Base-by-base conservation (phyloP, 352 stramenopile species). In the Plasmopara halstedii region DNA sequence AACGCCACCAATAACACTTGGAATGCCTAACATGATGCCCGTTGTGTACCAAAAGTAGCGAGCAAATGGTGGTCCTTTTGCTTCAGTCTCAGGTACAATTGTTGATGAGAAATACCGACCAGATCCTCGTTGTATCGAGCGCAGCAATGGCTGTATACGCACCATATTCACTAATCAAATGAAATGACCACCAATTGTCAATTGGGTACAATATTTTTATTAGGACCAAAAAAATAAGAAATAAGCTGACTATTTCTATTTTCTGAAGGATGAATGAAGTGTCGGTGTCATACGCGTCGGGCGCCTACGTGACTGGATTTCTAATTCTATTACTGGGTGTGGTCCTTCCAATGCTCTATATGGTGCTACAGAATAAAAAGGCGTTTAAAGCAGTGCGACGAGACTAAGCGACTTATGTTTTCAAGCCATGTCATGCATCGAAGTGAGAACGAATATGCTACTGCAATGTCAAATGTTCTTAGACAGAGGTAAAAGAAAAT, bases 311-410 rank as follows among this genome's bases (percentile, higher is more conserved):
- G 42, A 58, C 62, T 39, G 80, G 80, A 0, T 67, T 92, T 26
- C 27, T 79, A 45, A 79, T 92, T 33, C 63, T 92, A 46, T 29
- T 81, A 32, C 54, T 64, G 11, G 81, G 77, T 27, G 81, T 92
- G 48, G 43, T 92, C 27, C 41, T 86, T 36, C 77, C 77, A 4
- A 84, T 92, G 64, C 52, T 82, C 4, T 92, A 92, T 64, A 92
- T 92, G 77, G 78, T 86, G 29, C 42, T 89, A 23, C 81, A 92
- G 57, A 92, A 92, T 62, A 84, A 82, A 59, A 92, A 92, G 61
- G 78, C 78, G 1, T 92, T 92, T 64, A 85, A 84, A 61, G 70
- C 73, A n/a, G 47, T 89, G 49, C 81, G 78, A 51, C 48, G 75
- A 50, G 75, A 87, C 56, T 87, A 47, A 67, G n/a, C 14, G 11